Conservation (phyloP, 163 green algal genomes). For the Scenedesmus sp. region DNA sequence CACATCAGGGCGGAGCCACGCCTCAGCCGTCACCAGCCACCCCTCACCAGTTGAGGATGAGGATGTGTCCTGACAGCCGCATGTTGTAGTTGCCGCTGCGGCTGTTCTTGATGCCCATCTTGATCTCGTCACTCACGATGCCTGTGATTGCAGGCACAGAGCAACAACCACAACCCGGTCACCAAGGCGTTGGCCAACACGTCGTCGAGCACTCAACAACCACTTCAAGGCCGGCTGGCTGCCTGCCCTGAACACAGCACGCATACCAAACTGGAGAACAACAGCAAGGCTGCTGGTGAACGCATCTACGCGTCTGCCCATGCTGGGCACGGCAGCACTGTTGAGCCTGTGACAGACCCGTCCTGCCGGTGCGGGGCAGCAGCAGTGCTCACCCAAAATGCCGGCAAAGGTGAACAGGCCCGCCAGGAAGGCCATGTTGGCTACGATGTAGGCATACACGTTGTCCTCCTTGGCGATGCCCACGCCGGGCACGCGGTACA, state of each 20-base stretch:
- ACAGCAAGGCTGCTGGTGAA: background rate
- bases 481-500: constrained; percentile 46
- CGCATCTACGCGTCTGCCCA: background rate
- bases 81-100: constrained; percentile 54
- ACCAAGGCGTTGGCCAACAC: too few relatives aligned
- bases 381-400: constrained; percentile 21
- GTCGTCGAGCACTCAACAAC: too few relatives aligned
- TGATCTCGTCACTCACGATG: constrained; percentile 58
- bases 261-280: too few relatives aligned
- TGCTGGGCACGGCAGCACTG: background rate
- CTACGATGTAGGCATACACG: constrained; percentile 3
- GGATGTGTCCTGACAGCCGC: constrained; percentile 34
- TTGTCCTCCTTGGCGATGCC: constrained; percentile 49
- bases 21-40: too few relatives aligned
- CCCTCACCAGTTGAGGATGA: constrained; percentile 51
- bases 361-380: background rate
- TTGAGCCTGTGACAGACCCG: too few relatives aligned
- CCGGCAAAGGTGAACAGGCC: constrained; percentile 36
- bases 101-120: constrained; percentile 47
- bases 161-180: too few relatives aligned
- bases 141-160: constrained; percentile 6
- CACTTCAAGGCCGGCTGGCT: too few relatives aligned
- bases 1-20: too few relatives aligned
- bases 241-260: too few relatives aligned
- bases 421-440: constrained; percentile 23